These are phyloP conservation scores for Oryza meyeriana DNA, from an alignment of 176 grass and related monocot genomes.

Conservation along the genomic window DNA sequence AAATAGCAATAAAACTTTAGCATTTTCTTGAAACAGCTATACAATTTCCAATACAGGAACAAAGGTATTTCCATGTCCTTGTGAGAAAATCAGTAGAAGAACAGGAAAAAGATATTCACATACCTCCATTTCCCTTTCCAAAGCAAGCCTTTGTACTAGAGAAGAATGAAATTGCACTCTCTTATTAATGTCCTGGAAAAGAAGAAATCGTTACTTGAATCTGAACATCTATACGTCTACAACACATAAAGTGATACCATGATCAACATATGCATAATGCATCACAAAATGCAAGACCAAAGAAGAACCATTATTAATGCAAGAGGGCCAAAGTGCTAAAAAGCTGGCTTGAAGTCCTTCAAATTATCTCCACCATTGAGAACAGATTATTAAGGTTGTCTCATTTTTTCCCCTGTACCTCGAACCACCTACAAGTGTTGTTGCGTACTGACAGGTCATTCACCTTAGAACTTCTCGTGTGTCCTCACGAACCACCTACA, in stretches of 20 bases:
- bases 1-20: conserved; percentile 4
- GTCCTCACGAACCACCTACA: not conserved
- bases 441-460: not conserved
- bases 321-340: not conserved
- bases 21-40: not conserved
- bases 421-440: not conserved
- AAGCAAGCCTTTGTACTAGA: conserved; percentile 70
- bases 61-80: not conserved
- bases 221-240: not conserved
- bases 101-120: not conserved
- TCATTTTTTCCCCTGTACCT: not conserved
- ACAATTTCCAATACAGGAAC: not conserved
- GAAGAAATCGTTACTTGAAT: conserved; percentile 11
- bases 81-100: not conserved
- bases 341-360: not conserved
- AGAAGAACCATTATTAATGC: not conserved
- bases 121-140: conserved; percentile 91
- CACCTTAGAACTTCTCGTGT: not conserved
- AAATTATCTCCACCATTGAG: not conserved
- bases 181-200: conserved; percentile 53
- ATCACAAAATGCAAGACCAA: not conserved
- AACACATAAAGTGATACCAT: not conserved
- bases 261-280: not conserved
- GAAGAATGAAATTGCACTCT: conserved; percentile 88
- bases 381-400: not conserved